These are phyloP conservation scores for Aspergillus vadensis DNA, from an alignment of 2,329 filamentous ascomycete species.

Conservation along the genomic window DNA sequence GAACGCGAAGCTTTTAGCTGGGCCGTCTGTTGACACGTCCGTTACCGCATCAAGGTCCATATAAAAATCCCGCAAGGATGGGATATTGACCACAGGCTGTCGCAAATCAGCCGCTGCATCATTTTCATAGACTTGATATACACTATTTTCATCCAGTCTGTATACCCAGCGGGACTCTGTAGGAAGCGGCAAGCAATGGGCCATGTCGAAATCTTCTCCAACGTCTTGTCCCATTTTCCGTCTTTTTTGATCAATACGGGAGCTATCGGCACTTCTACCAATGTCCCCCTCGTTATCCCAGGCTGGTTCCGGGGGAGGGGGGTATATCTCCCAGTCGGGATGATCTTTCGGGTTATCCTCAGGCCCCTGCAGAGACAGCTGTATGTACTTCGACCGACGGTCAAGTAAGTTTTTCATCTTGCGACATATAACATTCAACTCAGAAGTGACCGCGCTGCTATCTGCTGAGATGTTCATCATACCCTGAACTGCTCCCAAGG, in stretches of 20 bases:
- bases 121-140: slow-evolving; percentile 89
- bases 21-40: slow-evolving; percentile 89
- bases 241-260: slow-evolving; percentile 57
- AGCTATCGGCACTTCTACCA: slow-evolving; percentile 33
- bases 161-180: slow-evolving; percentile 71
- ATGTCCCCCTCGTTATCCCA: slow-evolving; percentile 68
- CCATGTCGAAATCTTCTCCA: slow-evolving; percentile 86
- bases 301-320: slow-evolving; percentile 84
- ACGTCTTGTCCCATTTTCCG: slow-evolving; percentile 88
- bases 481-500: slow-evolving; percentile 63
- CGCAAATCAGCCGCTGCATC: slow-evolving; percentile 62
- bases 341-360: slow-evolving; percentile 87
- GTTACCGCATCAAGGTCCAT: slow-evolving; percentile 88
- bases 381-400: slow-evolving; percentile 83
- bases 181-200: slow-evolving; percentile 75
- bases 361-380: slow-evolving; percentile 77
- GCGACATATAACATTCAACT: slow-evolving; percentile 81
- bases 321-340: slow-evolving; percentile 83
- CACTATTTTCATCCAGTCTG: slow-evolving; percentile 76
- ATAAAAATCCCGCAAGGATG: slow-evolving; percentile 92
- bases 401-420: slow-evolving; percentile 91
- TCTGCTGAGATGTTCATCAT: slow-evolving; percentile 67
- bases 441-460: slow-evolving; percentile 78
- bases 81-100: slow-evolving; percentile 77
- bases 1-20: slow-evolving; percentile 96